Evolutionary conservation across 1,284 basidiomycete species (phyloP), one percentile per base, ranked within the genome.

Genomic region (Ceratobasidium sp.): DNA sequence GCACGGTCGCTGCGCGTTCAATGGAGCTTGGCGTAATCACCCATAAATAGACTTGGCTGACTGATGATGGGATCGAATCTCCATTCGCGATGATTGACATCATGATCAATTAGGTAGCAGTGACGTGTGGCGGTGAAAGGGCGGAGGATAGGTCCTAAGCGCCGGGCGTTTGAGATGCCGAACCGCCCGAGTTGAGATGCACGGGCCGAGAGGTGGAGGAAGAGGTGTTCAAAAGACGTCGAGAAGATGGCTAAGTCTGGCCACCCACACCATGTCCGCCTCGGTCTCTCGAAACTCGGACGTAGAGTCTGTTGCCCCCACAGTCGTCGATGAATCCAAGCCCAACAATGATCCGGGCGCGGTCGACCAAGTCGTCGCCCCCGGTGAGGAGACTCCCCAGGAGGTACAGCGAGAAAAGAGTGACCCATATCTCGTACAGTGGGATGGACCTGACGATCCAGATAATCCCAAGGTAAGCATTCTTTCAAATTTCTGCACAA

Each of bases 391-490:
- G 22, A 47, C 62, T 9, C 56, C 71, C n/a, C 54, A 66, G 44
- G 66, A 75, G 29, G 73, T 74, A 15, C 50, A 75, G 44, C 48
- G 66, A 33, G 74, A 78, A 45, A 74, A 76, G 31, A 72, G 77
- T 14, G 79, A 86, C 66, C 77, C 81, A 4, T 87, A 81, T 78
- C 81, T 86, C 17, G 84, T 87, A 14, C 76, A 79, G 22, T 84
- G 86, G 75, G 79, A 79, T 29, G 75, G 75, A 6, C 78, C 81
- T 1, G 81, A 82, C 59, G 86, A 87, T 51, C 80, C 83, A 0
- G 81, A 82, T 19, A 82, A 87, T 64, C 86, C 89, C 19, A 82
- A 84, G 76, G 85, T 85, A 60, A 31, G 79, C 31, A 33, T 15
- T 36, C 29, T 22, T 27, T 29, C 44, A 19, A 33, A 22, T 29